These are phyloP conservation scores for Diplodia sapinea DNA, from an alignment of 2,329 filamentous ascomycete species.

Conservation along the genomic window DNA sequence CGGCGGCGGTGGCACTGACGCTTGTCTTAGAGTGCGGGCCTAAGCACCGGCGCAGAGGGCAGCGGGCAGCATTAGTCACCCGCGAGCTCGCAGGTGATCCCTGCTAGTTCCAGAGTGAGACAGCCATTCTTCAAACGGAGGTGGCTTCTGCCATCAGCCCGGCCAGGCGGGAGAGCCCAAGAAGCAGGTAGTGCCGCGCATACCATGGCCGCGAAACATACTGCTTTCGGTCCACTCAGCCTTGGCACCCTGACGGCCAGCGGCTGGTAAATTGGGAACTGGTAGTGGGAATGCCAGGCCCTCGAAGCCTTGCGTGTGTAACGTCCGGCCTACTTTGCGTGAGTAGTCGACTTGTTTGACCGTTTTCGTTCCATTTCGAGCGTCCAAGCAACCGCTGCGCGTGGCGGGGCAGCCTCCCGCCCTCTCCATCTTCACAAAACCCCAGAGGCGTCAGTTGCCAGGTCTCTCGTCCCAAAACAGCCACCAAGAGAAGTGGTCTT, in stretches of 20 bases:
- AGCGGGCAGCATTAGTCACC: conserved; percentile 31
- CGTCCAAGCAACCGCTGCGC: conserved; percentile 32
- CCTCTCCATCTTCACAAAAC: conserved; percentile 29
- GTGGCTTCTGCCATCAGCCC: conserved; percentile 27
- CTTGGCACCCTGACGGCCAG: conserved; percentile 28
- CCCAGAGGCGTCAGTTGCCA: conserved; percentile 27
- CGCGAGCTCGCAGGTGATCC: conserved; percentile 28
- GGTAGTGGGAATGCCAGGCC: conserved; percentile 30
- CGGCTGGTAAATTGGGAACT: conserved; percentile 32
- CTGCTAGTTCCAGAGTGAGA: conserved; percentile 31
- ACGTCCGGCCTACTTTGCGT: conserved; percentile 24
- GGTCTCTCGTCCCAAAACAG: conserved; percentile 44
- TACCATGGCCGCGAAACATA: conserved; percentile 33
- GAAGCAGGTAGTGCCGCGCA: conserved; percentile 32
- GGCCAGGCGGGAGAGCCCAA: conserved; percentile 22
- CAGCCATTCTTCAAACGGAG: conserved; percentile 33
- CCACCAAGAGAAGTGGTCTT: conserved; percentile 40
- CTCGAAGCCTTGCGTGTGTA: conserved; percentile 31
- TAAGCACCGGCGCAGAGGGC: conserved; percentile 27
- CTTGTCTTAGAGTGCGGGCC: conserved; percentile 31
- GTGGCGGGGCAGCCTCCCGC: conserved; percentile 27
- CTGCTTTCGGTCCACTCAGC: conserved; percentile 32
- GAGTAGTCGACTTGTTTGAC: conserved; percentile 26
- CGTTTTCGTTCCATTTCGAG: conserved; percentile 32
- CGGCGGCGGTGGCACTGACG: conserved; percentile 26